These are phyloP conservation scores for Guillardia theta DNA, from an alignment of 78 protist genomes.

Conservation along the genomic window DNA sequence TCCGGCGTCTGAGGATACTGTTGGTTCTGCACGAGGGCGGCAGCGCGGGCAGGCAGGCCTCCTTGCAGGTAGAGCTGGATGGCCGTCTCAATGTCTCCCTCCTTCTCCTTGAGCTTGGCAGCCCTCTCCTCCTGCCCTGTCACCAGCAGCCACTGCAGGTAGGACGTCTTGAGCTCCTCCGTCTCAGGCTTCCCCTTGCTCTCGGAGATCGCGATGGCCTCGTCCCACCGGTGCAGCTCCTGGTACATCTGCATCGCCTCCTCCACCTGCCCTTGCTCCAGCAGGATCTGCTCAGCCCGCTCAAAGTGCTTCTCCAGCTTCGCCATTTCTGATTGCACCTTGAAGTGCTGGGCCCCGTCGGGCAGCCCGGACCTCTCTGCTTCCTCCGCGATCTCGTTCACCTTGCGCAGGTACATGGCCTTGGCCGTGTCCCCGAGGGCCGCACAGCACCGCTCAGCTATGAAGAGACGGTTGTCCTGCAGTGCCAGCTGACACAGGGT, in stretches of 20 bases:
- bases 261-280: slow-evolving; percentile 65
- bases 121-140: slow-evolving; percentile 75
- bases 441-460: slow-evolving; percentile 75
- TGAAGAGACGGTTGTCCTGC: slow-evolving; percentile 10
- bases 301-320: slow-evolving; percentile 50
- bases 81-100: slow-evolving; percentile 59
- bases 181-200: slow-evolving; percentile 38
- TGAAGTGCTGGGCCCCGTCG: slow-evolving; percentile 42
- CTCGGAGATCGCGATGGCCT: slow-evolving; percentile 67
- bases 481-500: slow-evolving; percentile 60
- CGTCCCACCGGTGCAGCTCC: slow-evolving; percentile 59
- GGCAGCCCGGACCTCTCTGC: neutral
- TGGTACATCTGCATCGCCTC: slow-evolving; percentile 51
- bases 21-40: neutral
- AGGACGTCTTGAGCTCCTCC: slow-evolving; percentile 36
- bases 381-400: slow-evolving; percentile 39
- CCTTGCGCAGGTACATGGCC: slow-evolving; percentile 64
- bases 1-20: neutral
- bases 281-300: slow-evolving; percentile 13
- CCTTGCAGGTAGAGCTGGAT: slow-evolving; percentile 68
- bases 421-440: slow-evolving; percentile 77
- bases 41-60: slow-evolving; percentile 78
- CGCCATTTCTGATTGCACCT: slow-evolving; percentile 62
- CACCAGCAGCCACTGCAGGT: slow-evolving; percentile 68
- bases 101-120: slow-evolving; percentile 69